A percentile compares a stretch with the other conserved stretches of the same genome.
phyloP scores from a whole-genome alignment of 2,329 filamentous ascomycete genomes.

The Cladosporium austrohemisphaericum region DNA sequence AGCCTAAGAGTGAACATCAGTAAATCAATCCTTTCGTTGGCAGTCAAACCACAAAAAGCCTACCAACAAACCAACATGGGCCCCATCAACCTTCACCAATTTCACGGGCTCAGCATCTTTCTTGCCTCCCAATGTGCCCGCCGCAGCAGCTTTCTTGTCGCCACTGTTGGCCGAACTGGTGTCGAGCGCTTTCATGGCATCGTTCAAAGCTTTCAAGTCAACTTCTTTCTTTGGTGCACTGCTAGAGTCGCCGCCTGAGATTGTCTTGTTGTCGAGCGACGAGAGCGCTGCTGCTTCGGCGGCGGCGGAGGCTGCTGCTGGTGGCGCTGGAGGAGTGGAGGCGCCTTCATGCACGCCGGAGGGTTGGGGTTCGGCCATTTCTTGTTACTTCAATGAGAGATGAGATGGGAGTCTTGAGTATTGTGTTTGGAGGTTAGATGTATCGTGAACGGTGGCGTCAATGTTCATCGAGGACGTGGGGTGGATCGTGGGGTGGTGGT shows the following conservation, averaged over 20 bases:
- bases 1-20: conserved; percentile 43
- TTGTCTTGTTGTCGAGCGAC: conserved; percentile 56
- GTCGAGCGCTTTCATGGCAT: conserved; percentile 64
- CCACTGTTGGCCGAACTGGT: conserved; percentile 38
- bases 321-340: conserved; percentile 52
- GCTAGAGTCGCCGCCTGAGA: conserved; percentile 40
- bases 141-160: conserved; percentile 32
- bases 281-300: conserved; percentile 72
- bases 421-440: background rate
- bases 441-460: background rate
- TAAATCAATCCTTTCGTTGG: background rate
- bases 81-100: conserved; percentile 67
- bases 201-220: conserved; percentile 66
- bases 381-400: background rate
- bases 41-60: background rate
- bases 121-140: conserved; percentile 3
- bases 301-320: conserved; percentile 67
- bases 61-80: conserved; percentile 67
- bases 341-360: conserved; percentile 57
- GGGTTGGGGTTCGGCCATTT: conserved; percentile 63
- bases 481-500: conserved; percentile 4
- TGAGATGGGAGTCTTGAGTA: background rate
- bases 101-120: conserved; percentile 36
- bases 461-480: too few species aligned
- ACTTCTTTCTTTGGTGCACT: conserved; percentile 54